phyloP scores from a whole-genome alignment of 768 basidiomycete genomes.

The Saitozyma sp. region DNA sequence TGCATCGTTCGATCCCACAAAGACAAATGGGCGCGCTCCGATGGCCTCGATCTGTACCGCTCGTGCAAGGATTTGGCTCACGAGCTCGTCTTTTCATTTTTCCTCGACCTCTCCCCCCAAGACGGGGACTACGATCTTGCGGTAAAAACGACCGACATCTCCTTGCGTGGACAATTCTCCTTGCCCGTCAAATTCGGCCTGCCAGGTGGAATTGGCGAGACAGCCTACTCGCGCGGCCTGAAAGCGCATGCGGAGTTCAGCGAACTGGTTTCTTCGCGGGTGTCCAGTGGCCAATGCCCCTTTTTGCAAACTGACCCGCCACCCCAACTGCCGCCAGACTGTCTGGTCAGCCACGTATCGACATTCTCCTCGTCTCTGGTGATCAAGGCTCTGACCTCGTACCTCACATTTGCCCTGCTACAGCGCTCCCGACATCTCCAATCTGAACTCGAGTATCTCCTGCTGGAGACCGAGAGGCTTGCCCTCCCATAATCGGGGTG shows the following conservation, averaged over 20 bases:
- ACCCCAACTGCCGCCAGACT: background rate
- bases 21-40: background rate
- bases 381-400: conserved; percentile 10
- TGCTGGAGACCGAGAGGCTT: conserved; percentile 9
- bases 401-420: conserved; percentile 1
- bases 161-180: conserved; percentile 11
- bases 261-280: background rate
- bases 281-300: background rate
- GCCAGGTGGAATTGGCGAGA: background rate
- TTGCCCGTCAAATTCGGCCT: conserved; percentile 9
- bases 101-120: background rate
- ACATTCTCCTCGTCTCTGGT: conserved; percentile 9
- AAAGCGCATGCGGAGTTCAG: conserved; percentile 3
- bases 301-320: background rate
- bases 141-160: conserved; percentile 2
- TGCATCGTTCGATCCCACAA: background rate
- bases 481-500: conserved; percentile 7
- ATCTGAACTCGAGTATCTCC: background rate
- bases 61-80: conserved; percentile 6
- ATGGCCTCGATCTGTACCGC: background rate
- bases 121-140: background rate
- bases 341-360: conserved; percentile 1
- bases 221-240: conserved; percentile 1
- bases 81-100: conserved; percentile 6
- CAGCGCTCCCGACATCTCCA: conserved; percentile 1